A percentile compares a stretch with the other conserved stretches of the same genome.
These are phyloP conservation scores for Farysia itapuensis DNA, from an alignment of 1,284 basidiomycete species.

Conservation along the genomic window DNA sequence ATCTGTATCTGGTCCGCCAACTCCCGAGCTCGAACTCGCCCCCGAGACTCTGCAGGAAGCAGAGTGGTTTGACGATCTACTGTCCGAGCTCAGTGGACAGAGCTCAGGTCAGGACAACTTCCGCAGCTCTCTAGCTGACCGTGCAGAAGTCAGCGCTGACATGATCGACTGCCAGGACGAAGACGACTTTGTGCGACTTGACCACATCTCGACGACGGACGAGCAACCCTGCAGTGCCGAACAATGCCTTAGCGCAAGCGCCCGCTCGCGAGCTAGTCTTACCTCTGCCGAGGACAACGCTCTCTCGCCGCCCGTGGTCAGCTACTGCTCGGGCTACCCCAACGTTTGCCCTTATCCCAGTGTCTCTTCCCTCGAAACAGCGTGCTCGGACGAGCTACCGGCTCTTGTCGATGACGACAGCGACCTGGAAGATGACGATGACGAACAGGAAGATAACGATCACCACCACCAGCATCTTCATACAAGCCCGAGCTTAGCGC, in stretches of 20 bases:
- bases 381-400: slow-evolving; percentile 27
- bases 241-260: background rate
- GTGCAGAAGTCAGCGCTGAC: too few species aligned
- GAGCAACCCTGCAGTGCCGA: background rate
- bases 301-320: slow-evolving; percentile 9
- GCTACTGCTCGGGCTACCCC: slow-evolving; percentile 28
- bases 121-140: too few species aligned
- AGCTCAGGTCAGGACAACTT: too few species aligned
- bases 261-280: background rate
- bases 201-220: background rate
- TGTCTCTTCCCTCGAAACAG: background rate
- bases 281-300: slow-evolving; percentile 23
- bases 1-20: too few species aligned
- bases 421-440: slow-evolving; percentile 31
- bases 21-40: too few species aligned
- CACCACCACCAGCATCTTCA: too few species aligned
- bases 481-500: too few species aligned
- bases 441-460: slow-evolving; percentile 20
- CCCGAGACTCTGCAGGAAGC: too few species aligned
- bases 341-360: slow-evolving; percentile 35
- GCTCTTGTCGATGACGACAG: slow-evolving; percentile 33
- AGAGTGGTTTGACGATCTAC: slow-evolving; percentile 37
- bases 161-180: too few species aligned
- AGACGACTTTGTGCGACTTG: slow-evolving; percentile 26
- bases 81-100: slow-evolving; percentile 25